Base-by-base conservation (phyloP, 495 filamentous ascomycete species). In the Neurospora terricola region DNA sequence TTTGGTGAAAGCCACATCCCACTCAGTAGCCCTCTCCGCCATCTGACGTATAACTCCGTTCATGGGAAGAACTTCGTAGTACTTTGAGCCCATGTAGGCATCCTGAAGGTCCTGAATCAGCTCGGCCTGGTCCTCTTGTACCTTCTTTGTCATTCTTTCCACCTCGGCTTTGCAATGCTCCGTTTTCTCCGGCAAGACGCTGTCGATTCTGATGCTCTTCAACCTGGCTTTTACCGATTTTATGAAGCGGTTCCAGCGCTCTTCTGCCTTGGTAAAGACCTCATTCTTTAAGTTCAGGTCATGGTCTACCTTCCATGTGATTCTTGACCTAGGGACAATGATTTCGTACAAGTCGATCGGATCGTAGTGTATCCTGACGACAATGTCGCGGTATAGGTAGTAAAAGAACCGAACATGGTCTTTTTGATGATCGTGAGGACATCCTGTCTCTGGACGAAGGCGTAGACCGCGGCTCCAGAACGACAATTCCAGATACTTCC, bases 241-340 rank as follows among this genome's bases (percentile, higher is more conserved):
- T 84, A 97, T 96, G 82, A 97, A 99, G 14, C 90, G 89, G 73
- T 88, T 91, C 76, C 97, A 89, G 8, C 93, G 90, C 21, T 93
- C 90, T 75, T 96, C 92, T 45, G 89, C 91, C 74, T 91, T 91
- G 18, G 83, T 84, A 76, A 91, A 98, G 43, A 96, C 86, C n/a
- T 97, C 93, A 76, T 99, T 98, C 80, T 95, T 97, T 74, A 98
- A 85, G 72, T 86, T 90, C 69, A 99, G 81, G 77, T 99, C 96
- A 73, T 94, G 91, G 74, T 97, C 94, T 10, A 98, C 95, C 80
- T 98, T 98, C 94, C 96, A 99, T 2, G 94, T 97, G 40, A 99
- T 89, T 68, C 91, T 89, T 12, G 92, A 89, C 36, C 95, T 86
- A 14, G 96, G 96, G 34, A 98, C 96, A 70, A 97, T 89, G 69